A percentile compares a stretch with the other conserved stretches of the same genome.
Evolutionary conservation across 495 filamentous ascomycete species (phyloP).

Genomic region (Penicillium canariense): DNA sequence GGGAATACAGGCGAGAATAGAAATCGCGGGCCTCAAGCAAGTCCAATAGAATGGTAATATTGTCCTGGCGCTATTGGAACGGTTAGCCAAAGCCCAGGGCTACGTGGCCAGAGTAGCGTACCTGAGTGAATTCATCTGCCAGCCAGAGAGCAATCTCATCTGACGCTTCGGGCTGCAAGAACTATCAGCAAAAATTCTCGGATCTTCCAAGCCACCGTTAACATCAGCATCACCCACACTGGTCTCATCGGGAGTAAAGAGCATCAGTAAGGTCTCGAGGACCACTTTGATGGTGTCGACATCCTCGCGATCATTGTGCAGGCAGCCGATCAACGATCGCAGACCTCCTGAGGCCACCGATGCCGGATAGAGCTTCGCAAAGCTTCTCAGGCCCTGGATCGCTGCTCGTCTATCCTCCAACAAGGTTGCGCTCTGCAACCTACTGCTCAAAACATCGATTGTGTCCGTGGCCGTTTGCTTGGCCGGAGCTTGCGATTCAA

Average conservation of each 20-base stretch:
- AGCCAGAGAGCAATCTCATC: constrained; percentile 97
- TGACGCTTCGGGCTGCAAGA: constrained; percentile 77
- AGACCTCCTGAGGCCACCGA: constrained; percentile 92
- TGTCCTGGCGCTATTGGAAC: constrained; percentile 77
- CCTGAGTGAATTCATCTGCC: constrained; percentile 96
- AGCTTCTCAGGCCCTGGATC: constrained; percentile 88
- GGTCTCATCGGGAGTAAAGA: constrained; percentile 73
- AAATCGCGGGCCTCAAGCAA: constrained; percentile 86
- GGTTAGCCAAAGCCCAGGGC: constrained; percentile 39
- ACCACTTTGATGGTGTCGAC: constrained; percentile 94
- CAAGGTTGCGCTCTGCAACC: constrained; percentile 81
- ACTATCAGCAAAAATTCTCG: constrained; percentile 28
- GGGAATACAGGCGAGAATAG: constrained; percentile 87
- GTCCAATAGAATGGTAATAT: constrained; percentile 86
- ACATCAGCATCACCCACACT: constrained; percentile 51
- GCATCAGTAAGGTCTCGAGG: constrained; percentile 89
- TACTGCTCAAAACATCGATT: constrained; percentile 81
- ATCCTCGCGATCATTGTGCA: constrained; percentile 89
- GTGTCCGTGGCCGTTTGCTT: constrained; percentile 96
- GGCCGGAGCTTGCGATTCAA: constrained; percentile 79
- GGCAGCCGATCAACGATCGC: constrained; percentile 77
- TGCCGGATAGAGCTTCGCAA: constrained; percentile 93
- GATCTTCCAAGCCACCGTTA: neutral
- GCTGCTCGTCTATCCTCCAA: constrained; percentile 92
- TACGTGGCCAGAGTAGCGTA: constrained; percentile 30